Evolutionary conservation across 768 basidiomycete species (phyloP), one percentile per base, ranked within the genome.

Genomic region (Sarcomyxa edulis): DNA sequence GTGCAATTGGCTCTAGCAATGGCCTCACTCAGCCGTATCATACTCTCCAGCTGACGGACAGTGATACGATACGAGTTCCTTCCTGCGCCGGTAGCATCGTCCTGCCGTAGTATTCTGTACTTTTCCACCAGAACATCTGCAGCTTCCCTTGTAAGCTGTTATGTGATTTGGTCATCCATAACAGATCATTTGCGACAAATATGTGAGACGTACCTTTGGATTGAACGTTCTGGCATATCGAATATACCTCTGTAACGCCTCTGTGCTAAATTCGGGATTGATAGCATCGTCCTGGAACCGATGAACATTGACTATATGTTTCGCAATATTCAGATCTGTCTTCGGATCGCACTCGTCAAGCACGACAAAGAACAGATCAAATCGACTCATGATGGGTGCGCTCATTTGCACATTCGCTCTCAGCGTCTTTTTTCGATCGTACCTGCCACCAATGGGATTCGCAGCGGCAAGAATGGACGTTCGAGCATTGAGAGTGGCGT

Each of bases 351-450:
- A 97, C 53, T 99, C 94, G 52, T 99, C 96, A 36, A 99, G 72
- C 8, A 99, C 92, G 39, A 99, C 90, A 56, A 98, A 99, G 71
- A 98, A 98, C 48, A 99, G 56, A 60, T 99, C 96, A 49, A 91
- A 99, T 44, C 96, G 81, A 62, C 91, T 94, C 95, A 99, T 98
- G 62, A 99, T 98, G 1, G 96, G 96, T 0, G 94, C 86, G 37
- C 85, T 92, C 96, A 99, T 97, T 43, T 88, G 89, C 23, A 99
- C 81, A 59, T 99, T 99, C 3, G 86, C 86, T 15, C 92, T 69
- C 10, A 99, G 68, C 3, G 82, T 81, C 64, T 86, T 91, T 68
- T 95, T 98, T 45, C 92, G 75, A 59, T 99, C 95, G 52, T 99
- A 99, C 42, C 96, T 71, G 9, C 96, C 96, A 4, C 93, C 88